Conservation (phyloP, 352 stramenopile genomes). For the Hyphochytrium catenoides region DNA sequence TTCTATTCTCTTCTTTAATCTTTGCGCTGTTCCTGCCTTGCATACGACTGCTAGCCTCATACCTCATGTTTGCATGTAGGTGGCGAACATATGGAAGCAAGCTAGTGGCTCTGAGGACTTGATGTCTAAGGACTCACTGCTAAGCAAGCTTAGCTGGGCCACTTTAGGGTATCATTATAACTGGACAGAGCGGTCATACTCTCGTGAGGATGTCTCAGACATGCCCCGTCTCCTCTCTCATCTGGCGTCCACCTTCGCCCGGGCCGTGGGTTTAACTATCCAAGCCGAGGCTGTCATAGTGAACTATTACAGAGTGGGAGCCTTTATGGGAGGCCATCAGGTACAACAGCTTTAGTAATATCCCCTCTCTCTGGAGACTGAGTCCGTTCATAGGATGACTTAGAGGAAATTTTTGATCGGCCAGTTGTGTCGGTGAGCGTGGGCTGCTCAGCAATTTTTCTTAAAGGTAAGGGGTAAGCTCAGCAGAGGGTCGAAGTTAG, state of each 20-base stretch:
- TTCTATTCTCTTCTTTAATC: no score
- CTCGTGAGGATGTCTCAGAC: constrained; percentile 20
- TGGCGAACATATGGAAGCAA: constrained; percentile 20
- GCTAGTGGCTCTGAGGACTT: constrained; percentile 16
- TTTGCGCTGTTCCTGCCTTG: no score
- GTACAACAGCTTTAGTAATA: no score
- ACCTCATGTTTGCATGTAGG: constrained; percentile 16
- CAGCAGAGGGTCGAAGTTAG: no score
- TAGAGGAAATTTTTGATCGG: constrained; percentile 51
- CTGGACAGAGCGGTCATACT: constrained; percentile 43
- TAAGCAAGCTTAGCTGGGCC: constrained; percentile 42
- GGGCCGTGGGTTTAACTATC: constrained; percentile 25
- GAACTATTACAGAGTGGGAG: constrained; percentile 51
- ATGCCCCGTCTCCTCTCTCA: constrained; percentile 20
- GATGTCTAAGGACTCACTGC: constrained; percentile 7
- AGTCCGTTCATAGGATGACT: no score
- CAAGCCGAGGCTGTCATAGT: constrained; percentile 38
- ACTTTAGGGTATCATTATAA: constrained; percentile 48
- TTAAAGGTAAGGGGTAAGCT: constrained; percentile 15
- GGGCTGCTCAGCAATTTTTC: constrained; percentile 35
- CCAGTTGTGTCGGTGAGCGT: constrained; percentile 49
- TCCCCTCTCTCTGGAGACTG: no score
- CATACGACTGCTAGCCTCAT: no score
- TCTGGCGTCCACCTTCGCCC: constrained; percentile 17
- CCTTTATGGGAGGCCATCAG: constrained; percentile 49